Evolutionary conservation across 2,329 filamentous ascomycete genomes (phyloP).

Genomic region (Sarocladium strictum): DNA sequence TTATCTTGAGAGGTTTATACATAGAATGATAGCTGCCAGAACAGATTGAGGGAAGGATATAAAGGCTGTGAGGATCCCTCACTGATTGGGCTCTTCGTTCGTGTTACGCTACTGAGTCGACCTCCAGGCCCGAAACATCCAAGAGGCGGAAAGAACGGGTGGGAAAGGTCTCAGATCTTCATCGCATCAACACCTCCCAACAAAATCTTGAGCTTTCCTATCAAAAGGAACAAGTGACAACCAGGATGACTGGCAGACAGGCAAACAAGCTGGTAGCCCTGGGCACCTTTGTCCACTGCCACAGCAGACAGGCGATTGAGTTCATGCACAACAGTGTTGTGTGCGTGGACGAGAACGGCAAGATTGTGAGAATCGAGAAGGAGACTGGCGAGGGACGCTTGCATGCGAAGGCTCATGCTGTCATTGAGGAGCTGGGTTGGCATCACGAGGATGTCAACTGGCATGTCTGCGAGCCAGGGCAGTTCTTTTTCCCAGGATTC

Average conservation of each 20-base stretch:
- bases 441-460: slow-evolving; percentile 29
- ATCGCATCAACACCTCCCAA: too few relatives aligned
- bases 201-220: too few relatives aligned
- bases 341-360: slow-evolving; percentile 43
- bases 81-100: too few relatives aligned
- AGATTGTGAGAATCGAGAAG: slow-evolving; percentile 42
- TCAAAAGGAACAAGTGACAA: too few relatives aligned
- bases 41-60: too few relatives aligned
- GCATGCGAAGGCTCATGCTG: slow-evolving; percentile 2
- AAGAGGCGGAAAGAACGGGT: background rate
- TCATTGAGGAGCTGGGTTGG: slow-evolving; percentile 38
- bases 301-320: slow-evolving; percentile 39
- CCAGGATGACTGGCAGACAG: slow-evolving; percentile 12
- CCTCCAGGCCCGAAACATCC: background rate
- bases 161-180: background rate
- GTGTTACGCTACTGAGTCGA: background rate
- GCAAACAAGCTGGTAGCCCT: slow-evolving; percentile 40
- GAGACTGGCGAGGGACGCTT: slow-evolving; percentile 17
- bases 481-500: slow-evolving; percentile 82
- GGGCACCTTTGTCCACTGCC: slow-evolving; percentile 51
- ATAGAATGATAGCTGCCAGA: too few relatives aligned
- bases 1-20: too few relatives aligned
- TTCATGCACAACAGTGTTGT: slow-evolving; percentile 45
- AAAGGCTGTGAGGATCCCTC: background rate
- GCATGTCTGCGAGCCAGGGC: slow-evolving; percentile 34